A percentile compares a stretch with the other conserved stretches of the same genome.
These are phyloP conservation scores for Blastomyces gilchristii DNA, from an alignment of 2,329 filamentous ascomycete genomes.

Conservation along the genomic window DNA sequence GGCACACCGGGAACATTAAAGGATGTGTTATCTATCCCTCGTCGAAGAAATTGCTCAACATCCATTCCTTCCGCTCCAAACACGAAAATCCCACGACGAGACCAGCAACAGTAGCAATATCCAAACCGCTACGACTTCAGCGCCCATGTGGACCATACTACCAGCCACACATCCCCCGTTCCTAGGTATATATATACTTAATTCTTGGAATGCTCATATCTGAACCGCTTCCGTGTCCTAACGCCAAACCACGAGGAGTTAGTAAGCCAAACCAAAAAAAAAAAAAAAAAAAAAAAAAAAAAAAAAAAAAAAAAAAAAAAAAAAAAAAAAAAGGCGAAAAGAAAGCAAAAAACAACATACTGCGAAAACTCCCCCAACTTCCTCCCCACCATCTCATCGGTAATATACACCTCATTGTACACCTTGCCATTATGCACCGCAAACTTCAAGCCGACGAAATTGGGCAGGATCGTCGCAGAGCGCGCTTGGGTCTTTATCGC, in stretches of 20 bases:
- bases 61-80: background rate
- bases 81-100: too few relatives aligned
- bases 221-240: slow-evolving; percentile 58
- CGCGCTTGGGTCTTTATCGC: slow-evolving; percentile 82
- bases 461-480: slow-evolving; percentile 79
- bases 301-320: background rate
- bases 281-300: too few relatives aligned
- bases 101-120: background rate
- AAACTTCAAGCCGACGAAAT: slow-evolving; percentile 82
- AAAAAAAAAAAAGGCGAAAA: background rate
- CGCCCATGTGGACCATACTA: background rate
- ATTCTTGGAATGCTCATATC: slow-evolving; percentile 62
- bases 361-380: slow-evolving; percentile 86
- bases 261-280: slow-evolving; percentile 25
- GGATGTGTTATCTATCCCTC: too few relatives aligned
- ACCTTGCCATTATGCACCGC: slow-evolving; percentile 86
- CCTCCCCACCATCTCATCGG: slow-evolving; percentile 92
- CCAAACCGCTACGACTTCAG: background rate
- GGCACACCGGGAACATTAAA: too few relatives aligned
- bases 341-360: slow-evolving; percentile 45
- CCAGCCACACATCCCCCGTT: background rate
- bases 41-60: background rate
- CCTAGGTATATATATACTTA: background rate
- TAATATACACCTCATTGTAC: slow-evolving; percentile 72
- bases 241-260: background rate